Conservation (phyloP, 495 filamentous ascomycete genomes). For the Aspergillus conjunctus region DNA sequence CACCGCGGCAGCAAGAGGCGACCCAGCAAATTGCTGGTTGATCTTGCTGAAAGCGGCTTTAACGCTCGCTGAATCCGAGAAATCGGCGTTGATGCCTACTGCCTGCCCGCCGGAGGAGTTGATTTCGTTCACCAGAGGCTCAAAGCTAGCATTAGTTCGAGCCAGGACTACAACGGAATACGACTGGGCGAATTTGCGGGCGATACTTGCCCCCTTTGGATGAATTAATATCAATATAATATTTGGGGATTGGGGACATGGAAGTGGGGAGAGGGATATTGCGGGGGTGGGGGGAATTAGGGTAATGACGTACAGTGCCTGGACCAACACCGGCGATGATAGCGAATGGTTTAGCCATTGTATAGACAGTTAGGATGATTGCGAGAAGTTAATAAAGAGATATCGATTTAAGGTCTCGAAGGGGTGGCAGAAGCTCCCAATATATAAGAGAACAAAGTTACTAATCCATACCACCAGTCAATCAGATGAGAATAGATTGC, state of each 20-base stretch:
- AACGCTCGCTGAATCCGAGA: conserved; percentile 63
- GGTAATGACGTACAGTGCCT: conserved; percentile 57
- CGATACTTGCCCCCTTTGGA: conserved; percentile 56
- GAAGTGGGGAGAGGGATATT: not conserved
- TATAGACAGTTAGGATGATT: not conserved
- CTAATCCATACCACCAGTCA: conserved; percentile 1
- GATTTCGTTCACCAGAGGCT: conserved; percentile 72
- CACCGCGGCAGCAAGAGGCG: conserved; percentile 69
- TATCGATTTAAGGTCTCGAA: too few species aligned
- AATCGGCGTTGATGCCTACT: conserved; percentile 74
- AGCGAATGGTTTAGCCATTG: conserved; percentile 56
- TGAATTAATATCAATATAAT: not conserved
- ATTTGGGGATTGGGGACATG: too few species aligned
- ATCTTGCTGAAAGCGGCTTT: conserved; percentile 69
- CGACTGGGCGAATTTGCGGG: conserved; percentile 65
- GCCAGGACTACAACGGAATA: conserved; percentile 80
- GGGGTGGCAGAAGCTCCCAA: not conserved
- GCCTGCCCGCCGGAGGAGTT: conserved; percentile 69
- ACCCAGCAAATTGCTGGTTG: conserved; percentile 50
- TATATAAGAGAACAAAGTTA: not conserved
- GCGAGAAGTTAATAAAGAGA: too few species aligned
- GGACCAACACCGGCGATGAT: conserved; percentile 75
- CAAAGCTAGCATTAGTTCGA: conserved; percentile 67
- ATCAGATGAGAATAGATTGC: conserved; percentile 1
- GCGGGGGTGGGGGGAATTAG: not conserved